phyloP scores from a whole-genome alignment of 2,329 filamentous ascomycete species.

The Pseudonectria foliicola region DNA sequence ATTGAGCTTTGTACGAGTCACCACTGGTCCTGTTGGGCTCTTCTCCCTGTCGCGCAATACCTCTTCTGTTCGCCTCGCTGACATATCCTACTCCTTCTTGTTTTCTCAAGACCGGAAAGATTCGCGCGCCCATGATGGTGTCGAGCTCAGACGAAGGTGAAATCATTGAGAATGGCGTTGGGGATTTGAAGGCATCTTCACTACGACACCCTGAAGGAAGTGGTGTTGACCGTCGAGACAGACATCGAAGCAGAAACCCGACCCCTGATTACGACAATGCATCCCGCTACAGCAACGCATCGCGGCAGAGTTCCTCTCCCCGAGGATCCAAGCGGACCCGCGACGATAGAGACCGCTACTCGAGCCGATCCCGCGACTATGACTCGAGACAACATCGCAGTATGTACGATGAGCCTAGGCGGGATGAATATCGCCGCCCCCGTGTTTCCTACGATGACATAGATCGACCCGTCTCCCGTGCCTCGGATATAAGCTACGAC shows the following conservation, averaged over 20 bases:
- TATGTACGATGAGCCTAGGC: slow-evolving; percentile 52
- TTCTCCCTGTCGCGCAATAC: slow-evolving; percentile 27
- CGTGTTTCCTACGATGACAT: slow-evolving; percentile 50
- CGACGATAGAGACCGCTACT: slow-evolving; percentile 53
- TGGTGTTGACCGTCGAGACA: slow-evolving; percentile 89
- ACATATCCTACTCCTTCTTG: slow-evolving; percentile 22
- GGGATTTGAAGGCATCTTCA: slow-evolving; percentile 77
- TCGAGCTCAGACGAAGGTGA: slow-evolving; percentile 80
- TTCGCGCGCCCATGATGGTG: slow-evolving; percentile 25
- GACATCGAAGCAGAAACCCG: slow-evolving; percentile 59
- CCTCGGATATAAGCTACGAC: slow-evolving; percentile 39
- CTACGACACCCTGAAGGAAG: slow-evolving; percentile 66
- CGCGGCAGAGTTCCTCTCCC: slow-evolving; percentile 51
- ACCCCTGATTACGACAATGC: slow-evolving; percentile 47
- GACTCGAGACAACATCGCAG: slow-evolving; percentile 55
- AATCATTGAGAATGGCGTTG: slow-evolving; percentile 66
- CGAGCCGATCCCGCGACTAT: slow-evolving; percentile 38
- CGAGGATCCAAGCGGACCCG: slow-evolving; percentile 60
- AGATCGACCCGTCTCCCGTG: slow-evolving; percentile 42
- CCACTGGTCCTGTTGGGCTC: slow-evolving; percentile 37
- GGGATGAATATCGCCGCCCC: slow-evolving; percentile 39
- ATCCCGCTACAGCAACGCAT: slow-evolving; percentile 34
- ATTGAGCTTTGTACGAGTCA: slow-evolving; percentile 29
- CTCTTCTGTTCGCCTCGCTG: slow-evolving; percentile 27
- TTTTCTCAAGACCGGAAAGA: slow-evolving; percentile 18